These are phyloP conservation scores for Auricularia sp. DNA, from an alignment of 768 basidiomycete genomes.

Conservation along the genomic window DNA sequence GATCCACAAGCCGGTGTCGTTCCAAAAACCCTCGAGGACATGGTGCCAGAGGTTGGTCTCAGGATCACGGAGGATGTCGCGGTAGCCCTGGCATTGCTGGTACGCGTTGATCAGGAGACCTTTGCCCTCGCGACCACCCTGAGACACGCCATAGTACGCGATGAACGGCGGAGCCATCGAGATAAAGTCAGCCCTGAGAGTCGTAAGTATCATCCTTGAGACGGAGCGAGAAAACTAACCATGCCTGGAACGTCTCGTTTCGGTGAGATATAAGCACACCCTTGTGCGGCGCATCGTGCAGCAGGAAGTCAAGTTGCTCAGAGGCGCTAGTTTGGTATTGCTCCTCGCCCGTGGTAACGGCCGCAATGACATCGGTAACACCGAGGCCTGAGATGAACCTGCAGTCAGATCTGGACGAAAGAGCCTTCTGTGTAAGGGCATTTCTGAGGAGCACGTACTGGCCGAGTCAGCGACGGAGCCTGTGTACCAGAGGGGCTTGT, in stretches of 20 bases:
- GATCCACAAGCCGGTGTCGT: constrained; percentile 7
- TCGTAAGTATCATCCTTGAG: constrained; percentile 8
- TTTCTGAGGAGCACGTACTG: not conserved
- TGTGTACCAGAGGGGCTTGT: constrained; percentile 9
- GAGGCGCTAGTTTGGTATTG: constrained; percentile 9
- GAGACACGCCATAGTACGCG: constrained; percentile 21
- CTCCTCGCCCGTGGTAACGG: constrained; percentile 8
- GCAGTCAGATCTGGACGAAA: not conserved
- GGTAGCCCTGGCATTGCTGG: constrained; percentile 20
- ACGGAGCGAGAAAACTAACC: constrained; percentile 4
- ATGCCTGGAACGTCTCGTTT: not conserved
- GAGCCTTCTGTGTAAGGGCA: not conserved
- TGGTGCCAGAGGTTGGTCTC: constrained; percentile 17
- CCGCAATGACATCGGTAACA: constrained; percentile 8
- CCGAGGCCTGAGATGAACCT: constrained; percentile 3
- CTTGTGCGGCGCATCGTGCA: constrained; percentile 7
- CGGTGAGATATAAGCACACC: constrained; percentile 12
- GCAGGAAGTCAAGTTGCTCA: constrained; percentile 15
- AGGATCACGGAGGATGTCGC: constrained; percentile 10
- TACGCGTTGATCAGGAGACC: constrained; percentile 14
- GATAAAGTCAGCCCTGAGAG: constrained; percentile 13
- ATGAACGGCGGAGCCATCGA: constrained; percentile 27
- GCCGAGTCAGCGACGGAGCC: constrained; percentile 22
- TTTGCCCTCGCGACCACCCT: constrained; percentile 18
- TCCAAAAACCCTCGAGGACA: constrained; percentile 13